Evolutionary conservation across 1,139 yeast genomes (phyloP).

Genomic region (Candida tetrigidarum): DNA sequence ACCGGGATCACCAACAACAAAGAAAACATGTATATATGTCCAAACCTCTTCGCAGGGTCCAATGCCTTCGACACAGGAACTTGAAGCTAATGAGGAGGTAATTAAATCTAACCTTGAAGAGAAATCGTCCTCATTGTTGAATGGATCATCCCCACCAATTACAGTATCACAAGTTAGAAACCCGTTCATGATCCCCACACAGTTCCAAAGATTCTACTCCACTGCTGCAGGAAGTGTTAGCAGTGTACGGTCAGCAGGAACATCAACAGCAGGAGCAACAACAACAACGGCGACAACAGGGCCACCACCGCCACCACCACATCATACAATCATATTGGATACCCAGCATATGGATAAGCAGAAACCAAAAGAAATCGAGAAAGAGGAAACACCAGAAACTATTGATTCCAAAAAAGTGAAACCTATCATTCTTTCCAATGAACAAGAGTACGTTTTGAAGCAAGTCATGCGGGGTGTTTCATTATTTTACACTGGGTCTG

Average conservation of each 20-base stretch:
- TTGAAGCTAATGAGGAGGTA: neutral
- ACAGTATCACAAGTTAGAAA: conserved; percentile 7
- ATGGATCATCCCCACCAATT: neutral
- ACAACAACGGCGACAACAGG: no score
- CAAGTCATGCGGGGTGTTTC: conserved; percentile 51
- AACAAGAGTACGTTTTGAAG: conserved; percentile 44
- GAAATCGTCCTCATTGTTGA: neutral
- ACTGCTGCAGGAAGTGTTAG: neutral
- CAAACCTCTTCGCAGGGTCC: conserved; percentile 8
- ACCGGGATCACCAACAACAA: neutral
- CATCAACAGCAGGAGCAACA: no score
- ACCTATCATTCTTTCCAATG: conserved; percentile 43
- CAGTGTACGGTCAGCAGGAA: no score
- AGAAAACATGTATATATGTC: conserved; percentile 9
- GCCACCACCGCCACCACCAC: neutral
- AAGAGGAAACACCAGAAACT: neutral
- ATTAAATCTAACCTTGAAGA: neutral
- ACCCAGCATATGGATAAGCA: neutral
- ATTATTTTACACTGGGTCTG: conserved; percentile 90
- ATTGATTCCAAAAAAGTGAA: conserved; percentile 28
- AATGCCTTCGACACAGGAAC: neutral
- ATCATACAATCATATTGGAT: conserved; percentile 1
- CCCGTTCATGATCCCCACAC: conserved; percentile 11
- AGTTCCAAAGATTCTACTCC: conserved; percentile 7
- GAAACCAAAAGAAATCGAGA: neutral